phyloP scores from a whole-genome alignment of 23 red algal genomes.

The Gracilariopsis chorda region DNA sequence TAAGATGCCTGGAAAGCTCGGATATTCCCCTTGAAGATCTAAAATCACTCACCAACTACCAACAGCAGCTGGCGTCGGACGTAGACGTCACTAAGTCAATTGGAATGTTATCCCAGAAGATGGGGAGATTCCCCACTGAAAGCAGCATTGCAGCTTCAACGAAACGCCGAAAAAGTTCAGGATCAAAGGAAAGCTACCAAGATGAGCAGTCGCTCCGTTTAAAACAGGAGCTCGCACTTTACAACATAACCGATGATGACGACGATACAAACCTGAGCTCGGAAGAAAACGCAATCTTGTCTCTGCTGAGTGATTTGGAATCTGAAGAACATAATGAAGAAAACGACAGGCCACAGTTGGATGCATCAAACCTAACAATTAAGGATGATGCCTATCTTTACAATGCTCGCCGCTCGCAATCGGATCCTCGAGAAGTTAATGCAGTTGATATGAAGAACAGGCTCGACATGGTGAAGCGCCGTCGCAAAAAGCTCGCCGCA shows the following conservation, averaged over 20 bases:
- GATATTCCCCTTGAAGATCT: not conserved
- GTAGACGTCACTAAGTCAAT: too few species aligned
- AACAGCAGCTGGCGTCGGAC: too few species aligned
- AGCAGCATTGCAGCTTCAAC: too few species aligned
- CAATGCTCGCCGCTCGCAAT: not conserved
- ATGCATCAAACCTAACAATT: not conserved
- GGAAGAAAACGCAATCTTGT: not conserved
- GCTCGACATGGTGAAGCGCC: not conserved
- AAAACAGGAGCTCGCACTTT: not conserved
- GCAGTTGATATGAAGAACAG: not conserved
- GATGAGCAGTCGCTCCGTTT: too few species aligned
- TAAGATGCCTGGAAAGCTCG: not conserved
- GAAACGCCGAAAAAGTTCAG: too few species aligned
- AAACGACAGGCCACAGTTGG: not conserved
- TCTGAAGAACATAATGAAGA: not conserved
- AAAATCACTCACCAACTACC: too few species aligned
- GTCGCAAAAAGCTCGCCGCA: slow-evolving; percentile 14
- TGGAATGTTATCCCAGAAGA: too few species aligned
- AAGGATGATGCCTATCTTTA: not conserved
- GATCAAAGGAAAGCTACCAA: too few species aligned
- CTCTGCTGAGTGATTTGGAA: not conserved
- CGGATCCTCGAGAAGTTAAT: not conserved
- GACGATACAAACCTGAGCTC: not conserved
- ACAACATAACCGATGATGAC: not conserved
- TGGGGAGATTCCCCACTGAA: too few species aligned